A percentile compares a stretch with the other conserved stretches of the same genome.
Evolutionary conservation across 176 grass and related monocot species (phyloP).

Genomic region (Raddia distichophylla): DNA sequence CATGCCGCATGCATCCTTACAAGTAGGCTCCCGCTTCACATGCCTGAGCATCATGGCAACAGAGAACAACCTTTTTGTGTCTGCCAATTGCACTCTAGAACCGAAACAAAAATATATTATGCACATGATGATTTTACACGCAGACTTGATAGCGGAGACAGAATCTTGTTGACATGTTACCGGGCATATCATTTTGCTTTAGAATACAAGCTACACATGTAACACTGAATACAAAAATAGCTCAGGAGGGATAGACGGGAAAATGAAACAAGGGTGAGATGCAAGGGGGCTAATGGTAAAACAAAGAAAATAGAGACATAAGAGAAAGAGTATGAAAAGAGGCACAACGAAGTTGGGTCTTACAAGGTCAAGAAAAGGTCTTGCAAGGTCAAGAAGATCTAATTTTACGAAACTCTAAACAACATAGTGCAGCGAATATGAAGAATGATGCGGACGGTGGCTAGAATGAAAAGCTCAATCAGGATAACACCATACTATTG

Average conservation of each 20-base stretch:
- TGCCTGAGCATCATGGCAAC: conserved; percentile 47
- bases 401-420: rapidly evolving
- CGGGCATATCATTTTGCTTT: not conserved
- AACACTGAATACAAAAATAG: conserved; percentile 15
- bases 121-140: not conserved
- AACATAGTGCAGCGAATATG: rapidly evolving
- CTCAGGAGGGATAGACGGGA: conserved; percentile 87
- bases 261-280: not conserved
- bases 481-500: conserved; percentile 53
- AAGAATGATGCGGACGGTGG: not conserved
- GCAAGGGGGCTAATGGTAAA: rapidly evolving
- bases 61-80: conserved; percentile 32
- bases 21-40: conserved; percentile 37
- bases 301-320: rapidly evolving
- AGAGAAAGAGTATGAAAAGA: not conserved
- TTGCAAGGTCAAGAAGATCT: conserved; percentile 91
- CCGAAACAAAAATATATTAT: conserved; percentile 14
- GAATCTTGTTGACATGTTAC: not conserved
- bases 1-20: conserved; percentile 26
- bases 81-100: conserved; percentile 2
- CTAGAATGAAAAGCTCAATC: conserved; percentile 67
- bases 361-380: conserved; percentile 99
- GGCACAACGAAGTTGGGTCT: conserved; percentile 34
- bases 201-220: not conserved
- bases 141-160: not conserved